These are phyloP conservation scores for Helicostylum pulchrum DNA, from an alignment of 192 early-diverging fungal genomes.

Conservation along the genomic window DNA sequence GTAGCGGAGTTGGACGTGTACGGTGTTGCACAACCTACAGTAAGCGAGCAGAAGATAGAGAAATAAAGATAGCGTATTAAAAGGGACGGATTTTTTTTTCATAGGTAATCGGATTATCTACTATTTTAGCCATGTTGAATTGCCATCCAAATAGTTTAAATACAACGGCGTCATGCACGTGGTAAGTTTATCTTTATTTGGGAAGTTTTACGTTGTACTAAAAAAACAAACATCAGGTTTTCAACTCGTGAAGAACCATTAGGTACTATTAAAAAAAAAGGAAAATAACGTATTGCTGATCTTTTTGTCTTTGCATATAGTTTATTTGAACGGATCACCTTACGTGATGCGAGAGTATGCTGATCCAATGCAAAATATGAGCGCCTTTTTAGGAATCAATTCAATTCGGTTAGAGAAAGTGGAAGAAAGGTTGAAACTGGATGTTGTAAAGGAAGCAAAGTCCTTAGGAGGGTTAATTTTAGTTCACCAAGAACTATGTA, in stretches of 20 bases:
- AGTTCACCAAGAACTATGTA: constrained; percentile 56
- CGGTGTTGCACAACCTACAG: constrained; percentile 63
- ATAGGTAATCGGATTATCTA: constrained; percentile 46
- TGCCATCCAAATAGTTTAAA: constrained; percentile 41
- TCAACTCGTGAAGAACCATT: constrained; percentile 40
- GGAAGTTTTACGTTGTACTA: neutral
- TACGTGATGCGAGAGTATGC: constrained; percentile 56
- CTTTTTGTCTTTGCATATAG: constrained; percentile 27
- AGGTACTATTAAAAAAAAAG: neutral
- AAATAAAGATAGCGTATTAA: neutral
- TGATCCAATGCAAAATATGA: constrained; percentile 52
- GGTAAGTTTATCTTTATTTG: constrained; percentile 19
- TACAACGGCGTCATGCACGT: constrained; percentile 20
- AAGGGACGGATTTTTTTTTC: neutral
- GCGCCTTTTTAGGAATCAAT: constrained; percentile 51
- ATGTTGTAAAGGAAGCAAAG: constrained; percentile 48
- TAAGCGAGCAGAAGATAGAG: constrained; percentile 15
- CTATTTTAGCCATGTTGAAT: constrained; percentile 51
- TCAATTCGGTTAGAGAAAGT: constrained; percentile 52
- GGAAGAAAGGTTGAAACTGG: constrained; percentile 56
- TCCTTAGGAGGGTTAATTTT: constrained; percentile 50
- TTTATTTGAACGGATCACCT: constrained; percentile 58
- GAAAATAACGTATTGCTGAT: neutral
- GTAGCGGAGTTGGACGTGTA: constrained; percentile 54
- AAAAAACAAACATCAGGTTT: constrained; percentile 21